Conservation (phyloP, 192 early-diverging fungal genomes). For the Linnemannia zychae region DNA sequence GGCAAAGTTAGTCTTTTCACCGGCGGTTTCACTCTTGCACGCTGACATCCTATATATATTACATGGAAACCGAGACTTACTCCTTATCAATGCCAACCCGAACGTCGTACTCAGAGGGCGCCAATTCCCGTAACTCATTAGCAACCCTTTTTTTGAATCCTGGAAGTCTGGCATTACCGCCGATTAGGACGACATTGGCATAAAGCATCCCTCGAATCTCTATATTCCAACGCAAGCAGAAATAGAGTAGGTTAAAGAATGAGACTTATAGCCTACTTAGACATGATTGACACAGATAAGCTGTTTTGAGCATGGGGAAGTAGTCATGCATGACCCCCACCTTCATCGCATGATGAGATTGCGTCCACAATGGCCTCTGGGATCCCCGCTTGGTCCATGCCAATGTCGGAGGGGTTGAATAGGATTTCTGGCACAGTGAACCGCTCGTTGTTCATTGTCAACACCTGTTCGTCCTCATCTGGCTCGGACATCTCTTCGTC, state of each 20-base stretch:
- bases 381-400: conserved; percentile 77
- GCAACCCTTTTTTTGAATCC: conserved; percentile 72
- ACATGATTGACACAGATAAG: not conserved
- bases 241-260: not conserved
- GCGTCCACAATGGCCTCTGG: conserved; percentile 74
- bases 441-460: conserved; percentile 80
- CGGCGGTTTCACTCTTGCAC: not conserved
- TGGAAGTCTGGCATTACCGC: conserved; percentile 75
- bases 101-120: conserved; percentile 69
- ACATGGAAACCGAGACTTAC: conserved; percentile 59
- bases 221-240: conserved; percentile 37
- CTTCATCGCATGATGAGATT: conserved; percentile 62
- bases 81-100: conserved; percentile 66
- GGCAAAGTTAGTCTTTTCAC: not conserved
- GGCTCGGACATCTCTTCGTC: conserved; percentile 19
- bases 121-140: conserved; percentile 68
- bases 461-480: conserved; percentile 64
- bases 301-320: not conserved
- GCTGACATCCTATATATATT: not conserved
- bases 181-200: conserved; percentile 74
- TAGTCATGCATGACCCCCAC: conserved; percentile 37
- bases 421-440: conserved; percentile 84
- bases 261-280: not conserved
- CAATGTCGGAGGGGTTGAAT: conserved; percentile 82
- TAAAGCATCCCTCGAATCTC: conserved; percentile 74